Percentiles rank a stretch among this genome's conserved stretches.
Conservation (phyloP, 2,329 filamentous ascomycete species). For the Incumbomyces delicatus region DNA sequence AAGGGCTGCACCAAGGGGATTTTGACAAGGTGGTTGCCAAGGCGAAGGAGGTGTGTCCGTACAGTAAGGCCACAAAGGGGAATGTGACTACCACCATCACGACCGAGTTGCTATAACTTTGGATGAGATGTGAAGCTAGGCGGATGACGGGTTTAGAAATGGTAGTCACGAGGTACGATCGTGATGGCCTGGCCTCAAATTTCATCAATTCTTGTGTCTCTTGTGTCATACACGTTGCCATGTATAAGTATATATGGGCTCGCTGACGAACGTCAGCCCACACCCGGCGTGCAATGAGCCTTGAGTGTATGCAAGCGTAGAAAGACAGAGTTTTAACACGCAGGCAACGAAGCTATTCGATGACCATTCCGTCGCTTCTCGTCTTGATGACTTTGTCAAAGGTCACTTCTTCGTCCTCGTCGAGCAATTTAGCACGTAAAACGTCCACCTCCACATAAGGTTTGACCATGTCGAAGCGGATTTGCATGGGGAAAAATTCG, state of each 20-base stretch:
- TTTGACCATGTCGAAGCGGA: conserved; percentile 74
- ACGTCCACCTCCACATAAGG: conserved; percentile 93
- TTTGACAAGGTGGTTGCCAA: conserved; percentile 14
- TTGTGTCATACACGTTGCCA: too few species aligned
- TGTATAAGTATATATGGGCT: too few species aligned
- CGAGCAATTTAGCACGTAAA: conserved; percentile 31
- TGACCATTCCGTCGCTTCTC: conserved; percentile 34
- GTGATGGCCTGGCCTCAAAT: too few species aligned
- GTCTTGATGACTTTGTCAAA: conserved; percentile 39
- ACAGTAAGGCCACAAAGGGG: conserved; percentile 12
- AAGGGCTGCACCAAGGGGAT: conserved; percentile 13
- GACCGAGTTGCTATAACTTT: conserved; percentile 2
- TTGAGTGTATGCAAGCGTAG: too few species aligned
- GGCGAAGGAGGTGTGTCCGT: conserved; percentile 17
- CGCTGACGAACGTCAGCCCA: too few species aligned
- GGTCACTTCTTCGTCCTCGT: conserved; percentile 34
- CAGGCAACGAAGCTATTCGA: conserved; percentile 27
- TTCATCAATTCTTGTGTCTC: too few species aligned
- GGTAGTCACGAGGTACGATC: too few species aligned
- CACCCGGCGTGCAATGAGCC: too few species aligned
- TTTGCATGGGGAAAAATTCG: conserved; percentile 96
- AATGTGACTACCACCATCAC: conserved; percentile 17
- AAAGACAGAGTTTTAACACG: too few species aligned
- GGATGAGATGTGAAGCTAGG: too few species aligned
- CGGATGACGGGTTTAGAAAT: too few species aligned